phyloP scores from a whole-genome alignment of 2,329 filamentous ascomycete genomes.

The Microascus cirrosus region DNA sequence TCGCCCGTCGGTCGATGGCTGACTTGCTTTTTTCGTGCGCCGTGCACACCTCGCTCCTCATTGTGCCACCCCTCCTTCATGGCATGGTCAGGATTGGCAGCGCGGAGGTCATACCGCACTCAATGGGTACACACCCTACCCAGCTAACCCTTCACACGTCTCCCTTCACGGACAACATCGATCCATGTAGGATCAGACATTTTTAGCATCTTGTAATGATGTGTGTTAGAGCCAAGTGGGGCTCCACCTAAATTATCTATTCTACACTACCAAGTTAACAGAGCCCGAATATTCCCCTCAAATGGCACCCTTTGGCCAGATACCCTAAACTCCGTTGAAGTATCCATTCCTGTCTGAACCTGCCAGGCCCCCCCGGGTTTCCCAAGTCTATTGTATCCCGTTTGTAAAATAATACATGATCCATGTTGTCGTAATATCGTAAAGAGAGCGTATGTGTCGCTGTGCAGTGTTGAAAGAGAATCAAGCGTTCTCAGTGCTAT shows the following conservation, averaged over 20 bases:
- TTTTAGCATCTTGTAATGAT: not conserved
- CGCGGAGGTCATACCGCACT: not conserved
- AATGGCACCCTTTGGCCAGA: not conserved
- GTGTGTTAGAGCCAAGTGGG: not conserved
- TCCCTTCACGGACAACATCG: not conserved
- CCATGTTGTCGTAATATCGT: not conserved
- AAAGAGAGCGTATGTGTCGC: not conserved
- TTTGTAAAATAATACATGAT: constrained; percentile 3
- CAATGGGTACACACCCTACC: not conserved
- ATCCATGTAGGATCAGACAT: not conserved
- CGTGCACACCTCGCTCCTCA: not conserved
- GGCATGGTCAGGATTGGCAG: not conserved
- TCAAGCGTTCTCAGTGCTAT: constrained; percentile 20
- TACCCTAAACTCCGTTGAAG: not conserved
- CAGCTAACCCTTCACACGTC: not conserved
- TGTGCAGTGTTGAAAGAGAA: not conserved
- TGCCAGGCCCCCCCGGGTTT: not conserved
- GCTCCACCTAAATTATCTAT: not conserved
- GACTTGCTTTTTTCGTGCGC: not conserved
- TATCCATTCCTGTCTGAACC: not conserved
- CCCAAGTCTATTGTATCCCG: not conserved
- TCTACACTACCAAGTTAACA: not conserved
- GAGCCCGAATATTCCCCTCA: not conserved
- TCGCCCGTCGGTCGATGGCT: not conserved
- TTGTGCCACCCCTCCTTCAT: not conserved